phyloP scores from a whole-genome alignment of 2,329 filamentous ascomycete species.

The Xylariaceae sp. region DNA sequence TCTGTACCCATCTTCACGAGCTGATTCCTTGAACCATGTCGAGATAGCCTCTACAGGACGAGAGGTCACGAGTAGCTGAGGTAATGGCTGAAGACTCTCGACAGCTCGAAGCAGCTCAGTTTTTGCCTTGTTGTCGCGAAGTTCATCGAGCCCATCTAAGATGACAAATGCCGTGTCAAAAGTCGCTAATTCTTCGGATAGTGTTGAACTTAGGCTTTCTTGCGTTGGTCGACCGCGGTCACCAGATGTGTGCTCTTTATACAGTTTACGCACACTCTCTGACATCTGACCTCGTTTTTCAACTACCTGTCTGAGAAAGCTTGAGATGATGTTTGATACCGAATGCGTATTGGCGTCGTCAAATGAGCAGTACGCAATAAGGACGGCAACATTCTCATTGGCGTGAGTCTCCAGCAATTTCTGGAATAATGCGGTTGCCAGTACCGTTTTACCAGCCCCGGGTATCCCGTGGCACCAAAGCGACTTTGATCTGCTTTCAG shows the following conservation, averaged over 20 bases:
- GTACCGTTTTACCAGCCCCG: constrained; percentile 4
- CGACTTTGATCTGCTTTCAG: no score
- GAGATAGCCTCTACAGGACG: no score
- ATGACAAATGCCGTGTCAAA: constrained; percentile 4
- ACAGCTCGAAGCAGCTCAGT: neutral
- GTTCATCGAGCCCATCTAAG: constrained; percentile 2
- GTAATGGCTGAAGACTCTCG: neutral
- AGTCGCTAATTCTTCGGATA: neutral
- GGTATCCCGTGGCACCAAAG: constrained; percentile 7
- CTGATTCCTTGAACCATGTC: no score
- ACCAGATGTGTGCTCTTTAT: neutral
- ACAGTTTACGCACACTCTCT: neutral
- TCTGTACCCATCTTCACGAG: no score
- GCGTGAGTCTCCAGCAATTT: neutral
- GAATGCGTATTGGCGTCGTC: constrained; percentile 1
- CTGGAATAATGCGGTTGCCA: constrained; percentile 1
- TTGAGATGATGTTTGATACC: neutral
- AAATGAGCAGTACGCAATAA: constrained; percentile 6
- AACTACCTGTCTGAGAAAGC: neutral
- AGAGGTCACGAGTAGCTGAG: constrained; percentile 2
- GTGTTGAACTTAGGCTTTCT: neutral
- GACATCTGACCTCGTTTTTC: neutral
- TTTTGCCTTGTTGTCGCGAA: constrained; percentile 1
- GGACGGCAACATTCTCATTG: neutral
- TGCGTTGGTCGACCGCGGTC: neutral